Evolutionary conservation across 495 filamentous ascomycete genomes (phyloP).

Genomic region (Neurospora hispaniola): DNA sequence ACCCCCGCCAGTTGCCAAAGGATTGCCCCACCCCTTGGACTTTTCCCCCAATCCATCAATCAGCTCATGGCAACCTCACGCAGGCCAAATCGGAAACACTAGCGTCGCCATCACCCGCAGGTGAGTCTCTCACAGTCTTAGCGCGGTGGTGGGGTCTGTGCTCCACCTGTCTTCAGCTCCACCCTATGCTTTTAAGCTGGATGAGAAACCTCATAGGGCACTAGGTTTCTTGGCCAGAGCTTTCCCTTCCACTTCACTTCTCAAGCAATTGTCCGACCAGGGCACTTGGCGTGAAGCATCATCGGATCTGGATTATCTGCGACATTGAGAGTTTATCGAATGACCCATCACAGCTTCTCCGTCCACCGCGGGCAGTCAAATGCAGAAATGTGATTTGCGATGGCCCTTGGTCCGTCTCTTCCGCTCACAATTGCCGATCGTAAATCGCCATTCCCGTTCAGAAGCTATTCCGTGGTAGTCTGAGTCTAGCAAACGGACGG

Average conservation of each 20-base stretch:
- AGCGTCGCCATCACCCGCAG: conserved; percentile 13
- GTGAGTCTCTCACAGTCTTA: background rate
- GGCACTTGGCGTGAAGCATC: background rate
- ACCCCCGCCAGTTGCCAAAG: background rate
- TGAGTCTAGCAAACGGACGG: background rate
- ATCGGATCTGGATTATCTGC: background rate
- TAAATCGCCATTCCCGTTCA: background rate
- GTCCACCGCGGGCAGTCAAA: background rate
- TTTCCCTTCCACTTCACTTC: too few species aligned
- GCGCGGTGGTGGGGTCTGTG: background rate
- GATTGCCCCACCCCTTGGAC: background rate
- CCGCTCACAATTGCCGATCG: background rate
- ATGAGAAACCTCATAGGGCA: background rate
- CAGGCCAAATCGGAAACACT: conserved; percentile 21
- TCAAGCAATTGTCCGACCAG: background rate
- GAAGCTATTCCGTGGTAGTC: background rate
- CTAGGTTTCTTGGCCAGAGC: background rate
- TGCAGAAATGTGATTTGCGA: background rate
- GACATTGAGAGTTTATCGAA: background rate
- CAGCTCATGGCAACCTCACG: background rate
- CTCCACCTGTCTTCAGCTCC: background rate
- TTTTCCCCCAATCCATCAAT: background rate
- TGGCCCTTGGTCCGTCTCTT: background rate
- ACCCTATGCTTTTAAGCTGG: background rate
- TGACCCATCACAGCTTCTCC: background rate